Conservation (phyloP, 2,329 filamentous ascomycete species). For the Penicillium brevicompactum region DNA sequence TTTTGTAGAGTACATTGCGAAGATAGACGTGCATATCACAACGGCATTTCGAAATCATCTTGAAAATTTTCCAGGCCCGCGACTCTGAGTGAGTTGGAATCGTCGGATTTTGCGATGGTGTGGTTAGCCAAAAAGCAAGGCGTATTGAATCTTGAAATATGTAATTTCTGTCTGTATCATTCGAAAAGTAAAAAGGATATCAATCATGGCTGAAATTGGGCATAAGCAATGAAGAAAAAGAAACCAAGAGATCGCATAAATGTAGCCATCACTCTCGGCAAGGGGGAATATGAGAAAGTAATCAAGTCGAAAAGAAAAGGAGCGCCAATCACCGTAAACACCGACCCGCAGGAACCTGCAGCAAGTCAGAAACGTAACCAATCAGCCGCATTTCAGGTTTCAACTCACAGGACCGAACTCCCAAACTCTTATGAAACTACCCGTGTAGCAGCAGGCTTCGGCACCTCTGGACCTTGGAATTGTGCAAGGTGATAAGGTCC, state of each 20-base stretch:
- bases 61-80: too few relatives aligned
- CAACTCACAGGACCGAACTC: not conserved
- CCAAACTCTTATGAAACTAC: not conserved
- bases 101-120: too few relatives aligned
- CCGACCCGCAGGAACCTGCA: constrained; percentile 5
- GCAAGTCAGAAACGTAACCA: not conserved
- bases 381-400: not conserved
- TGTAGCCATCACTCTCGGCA: not conserved
- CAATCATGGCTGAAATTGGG: not conserved
- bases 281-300: not conserved
- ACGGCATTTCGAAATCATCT: not conserved
- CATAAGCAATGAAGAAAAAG: not conserved
- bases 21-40: not conserved
- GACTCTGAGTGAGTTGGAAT: too few relatives aligned
- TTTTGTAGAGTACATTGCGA: not conserved
- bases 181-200: not conserved
- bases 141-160: not conserved
- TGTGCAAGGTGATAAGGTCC: constrained; percentile 6
- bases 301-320: not conserved
- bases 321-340: not conserved
- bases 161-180: not conserved
- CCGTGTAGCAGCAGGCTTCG: not conserved
- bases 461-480: not conserved
- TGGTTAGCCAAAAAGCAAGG: too few relatives aligned
- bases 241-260: not conserved